Evolutionary conservation across 306 rosid species (phyloP).

Genomic region (Rosa multiflora): DNA sequence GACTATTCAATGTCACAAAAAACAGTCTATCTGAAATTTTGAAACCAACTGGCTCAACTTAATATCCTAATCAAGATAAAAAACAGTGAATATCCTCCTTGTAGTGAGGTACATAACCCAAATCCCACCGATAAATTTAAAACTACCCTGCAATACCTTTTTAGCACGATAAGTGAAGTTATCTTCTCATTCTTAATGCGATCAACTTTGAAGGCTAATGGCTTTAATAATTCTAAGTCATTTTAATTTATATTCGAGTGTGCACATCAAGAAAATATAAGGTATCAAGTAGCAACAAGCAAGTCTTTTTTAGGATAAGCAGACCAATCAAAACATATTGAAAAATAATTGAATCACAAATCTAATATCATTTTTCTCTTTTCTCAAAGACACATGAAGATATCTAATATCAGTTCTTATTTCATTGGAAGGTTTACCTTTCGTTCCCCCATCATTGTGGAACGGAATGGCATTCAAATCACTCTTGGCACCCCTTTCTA

Average conservation of each 20-base stretch:
- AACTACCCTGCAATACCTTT: neutral
- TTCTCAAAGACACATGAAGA: neutral
- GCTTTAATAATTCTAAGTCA: neutral
- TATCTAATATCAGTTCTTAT: neutral
- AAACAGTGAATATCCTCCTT: neutral
- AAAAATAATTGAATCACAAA: neutral
- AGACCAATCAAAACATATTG: neutral
- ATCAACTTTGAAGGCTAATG: neutral
- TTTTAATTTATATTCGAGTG: neutral
- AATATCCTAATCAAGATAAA: neutral
- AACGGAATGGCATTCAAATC: slow-evolving; percentile 32
- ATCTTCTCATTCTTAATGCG: neutral
- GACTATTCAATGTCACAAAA: neutral
- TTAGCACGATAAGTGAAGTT: neutral
- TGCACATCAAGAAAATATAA: neutral
- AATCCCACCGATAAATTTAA: neutral
- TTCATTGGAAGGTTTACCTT: slow-evolving; percentile 39
- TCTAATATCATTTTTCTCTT: neutral
- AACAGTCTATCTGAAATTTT: too few species aligned
- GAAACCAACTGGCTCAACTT: neutral
- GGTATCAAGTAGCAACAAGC: neutral
- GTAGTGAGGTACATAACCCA: neutral
- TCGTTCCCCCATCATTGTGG: slow-evolving; percentile 21
- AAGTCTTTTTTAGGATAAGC: neutral
- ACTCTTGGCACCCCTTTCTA: slow-evolving; percentile 27